Evolutionary conservation across 495 filamentous ascomycete species (phyloP).

Genomic region (Cercophora samala): DNA sequence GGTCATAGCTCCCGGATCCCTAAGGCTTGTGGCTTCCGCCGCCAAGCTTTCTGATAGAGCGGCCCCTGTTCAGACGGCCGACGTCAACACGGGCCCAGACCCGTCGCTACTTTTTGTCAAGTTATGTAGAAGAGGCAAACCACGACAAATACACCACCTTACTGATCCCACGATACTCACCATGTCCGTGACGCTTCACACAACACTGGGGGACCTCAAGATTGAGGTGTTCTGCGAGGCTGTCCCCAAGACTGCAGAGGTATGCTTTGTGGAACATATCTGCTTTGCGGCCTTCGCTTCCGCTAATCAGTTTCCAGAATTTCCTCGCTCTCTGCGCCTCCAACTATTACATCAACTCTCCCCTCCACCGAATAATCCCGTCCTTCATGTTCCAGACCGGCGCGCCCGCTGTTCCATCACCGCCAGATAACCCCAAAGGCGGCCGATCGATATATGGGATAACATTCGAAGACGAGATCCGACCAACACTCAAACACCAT

Average conservation of each 20-base stretch:
- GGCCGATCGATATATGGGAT: slow-evolving; percentile 81
- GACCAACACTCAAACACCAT: slow-evolving; percentile 79
- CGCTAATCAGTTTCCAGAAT: slow-evolving; percentile 56
- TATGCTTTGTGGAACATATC: slow-evolving; percentile 26
- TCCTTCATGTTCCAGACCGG: slow-evolving; percentile 92
- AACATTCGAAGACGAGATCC: slow-evolving; percentile 89
- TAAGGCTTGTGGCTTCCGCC: not conserved
- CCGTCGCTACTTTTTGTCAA: not conserved
- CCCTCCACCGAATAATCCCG: slow-evolving; percentile 88
- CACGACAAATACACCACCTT: not conserved
- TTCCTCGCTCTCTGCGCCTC: slow-evolving; percentile 95
- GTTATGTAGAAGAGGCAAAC: slow-evolving; percentile 5
- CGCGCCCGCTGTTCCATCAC: slow-evolving; percentile 62
- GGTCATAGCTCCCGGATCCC: slow-evolving; percentile 4
- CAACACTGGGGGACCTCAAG: slow-evolving; percentile 85
- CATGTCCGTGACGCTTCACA: slow-evolving; percentile 78
- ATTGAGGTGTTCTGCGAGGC: slow-evolving; percentile 95
- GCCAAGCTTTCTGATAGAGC: not conserved
- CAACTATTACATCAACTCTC: slow-evolving; percentile 77
- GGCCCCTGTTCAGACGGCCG: not conserved
- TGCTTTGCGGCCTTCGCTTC: not conserved
- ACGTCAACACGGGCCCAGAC: not conserved
- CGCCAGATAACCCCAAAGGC: slow-evolving; percentile 64
- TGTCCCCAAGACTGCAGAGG: slow-evolving; percentile 84
- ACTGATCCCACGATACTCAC: slow-evolving; percentile 6